A percentile compares a stretch with the other conserved stretches of the same genome.
Conservation (phyloP, 352 stramenopile genomes). For the Phytophthora fragariaefolia region DNA sequence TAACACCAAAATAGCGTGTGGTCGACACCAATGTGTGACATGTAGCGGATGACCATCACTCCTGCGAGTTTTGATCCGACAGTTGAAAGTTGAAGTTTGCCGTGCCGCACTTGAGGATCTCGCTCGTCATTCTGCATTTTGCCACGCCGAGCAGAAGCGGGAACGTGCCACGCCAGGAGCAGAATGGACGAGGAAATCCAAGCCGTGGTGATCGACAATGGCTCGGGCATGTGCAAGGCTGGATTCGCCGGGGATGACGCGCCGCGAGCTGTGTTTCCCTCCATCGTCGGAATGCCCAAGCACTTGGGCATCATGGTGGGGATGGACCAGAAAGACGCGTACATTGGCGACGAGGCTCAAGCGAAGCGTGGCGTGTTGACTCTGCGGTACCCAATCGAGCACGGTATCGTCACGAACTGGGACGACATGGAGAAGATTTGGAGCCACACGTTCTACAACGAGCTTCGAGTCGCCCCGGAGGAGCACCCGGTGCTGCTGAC, state of each 20-base stretch:
- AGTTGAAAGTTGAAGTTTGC: slow-evolving; percentile 32
- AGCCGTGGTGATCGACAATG: slow-evolving; percentile 57
- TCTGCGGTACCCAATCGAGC: slow-evolving; percentile 98
- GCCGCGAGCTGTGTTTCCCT: slow-evolving; percentile 73
- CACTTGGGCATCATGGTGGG: slow-evolving; percentile 98
- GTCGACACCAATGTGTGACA: not conserved
- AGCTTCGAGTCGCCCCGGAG: slow-evolving; percentile 95
- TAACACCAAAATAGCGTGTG: too few relatives aligned
- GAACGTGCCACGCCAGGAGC: not conserved
- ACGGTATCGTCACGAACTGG: slow-evolving; percentile 99
- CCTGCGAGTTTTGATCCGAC: slow-evolving; percentile 12
- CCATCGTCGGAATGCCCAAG: slow-evolving; percentile 90
- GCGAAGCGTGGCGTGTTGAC: slow-evolving; percentile 94
- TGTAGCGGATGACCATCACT: slow-evolving; percentile 3
- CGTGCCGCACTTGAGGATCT: not conserved
- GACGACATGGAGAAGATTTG: slow-evolving; percentile 99
- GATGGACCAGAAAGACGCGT: slow-evolving; percentile 97
- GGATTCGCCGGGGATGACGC: slow-evolving; percentile 79
- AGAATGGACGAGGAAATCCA: slow-evolving; percentile 55
- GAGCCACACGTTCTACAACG: slow-evolving; percentile 99
- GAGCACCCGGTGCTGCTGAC: slow-evolving; percentile 97
- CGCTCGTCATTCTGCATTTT: slow-evolving; percentile 20
- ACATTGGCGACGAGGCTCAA: slow-evolving; percentile 94
- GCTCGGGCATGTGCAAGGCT: slow-evolving; percentile 70
- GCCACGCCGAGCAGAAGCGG: not conserved